Evolutionary conservation across 1,284 basidiomycete species (phyloP).

Genomic region (Ustilago cynodontis): DNA sequence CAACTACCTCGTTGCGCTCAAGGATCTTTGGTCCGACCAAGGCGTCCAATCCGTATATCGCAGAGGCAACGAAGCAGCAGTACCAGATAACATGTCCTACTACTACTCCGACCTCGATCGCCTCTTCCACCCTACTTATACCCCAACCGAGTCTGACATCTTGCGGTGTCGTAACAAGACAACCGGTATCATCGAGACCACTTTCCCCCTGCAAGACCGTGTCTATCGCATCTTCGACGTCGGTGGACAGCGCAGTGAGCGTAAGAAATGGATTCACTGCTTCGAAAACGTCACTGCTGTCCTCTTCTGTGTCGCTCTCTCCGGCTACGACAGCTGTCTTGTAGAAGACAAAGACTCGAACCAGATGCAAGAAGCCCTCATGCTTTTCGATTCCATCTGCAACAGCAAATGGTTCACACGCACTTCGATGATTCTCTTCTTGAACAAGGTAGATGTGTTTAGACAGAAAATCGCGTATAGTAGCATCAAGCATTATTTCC

Average conservation of each 20-base stretch:
- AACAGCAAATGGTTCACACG: conserved; percentile 94
- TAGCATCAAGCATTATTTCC: conserved; percentile 82
- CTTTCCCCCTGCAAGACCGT: conserved; percentile 75
- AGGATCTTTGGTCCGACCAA: conserved; percentile 81
- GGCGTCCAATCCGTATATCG: conserved; percentile 80
- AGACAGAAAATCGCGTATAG: conserved; percentile 83
- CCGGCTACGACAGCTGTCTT: conserved; percentile 90
- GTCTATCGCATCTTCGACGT: conserved; percentile 82
- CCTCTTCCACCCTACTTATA: conserved; percentile 79
- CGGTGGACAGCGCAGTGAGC: conserved; percentile 88
- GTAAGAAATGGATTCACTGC: conserved; percentile 77
- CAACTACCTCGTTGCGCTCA: conserved; percentile 77
- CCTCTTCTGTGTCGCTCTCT: conserved; percentile 85
- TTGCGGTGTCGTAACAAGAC: conserved; percentile 87
- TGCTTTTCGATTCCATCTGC: conserved; percentile 95
- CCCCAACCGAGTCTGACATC: conserved; percentile 81
- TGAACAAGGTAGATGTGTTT: conserved; percentile 78
- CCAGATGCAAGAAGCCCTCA: conserved; percentile 96
- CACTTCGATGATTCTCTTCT: conserved; percentile 87
- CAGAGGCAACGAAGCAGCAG: conserved; percentile 84
- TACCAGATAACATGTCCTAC: conserved; percentile 80
- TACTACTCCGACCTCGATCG: conserved; percentile 84
- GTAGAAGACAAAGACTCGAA: conserved; percentile 93
- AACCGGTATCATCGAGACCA: conserved; percentile 93
- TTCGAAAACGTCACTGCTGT: conserved; percentile 78